Conservation (phyloP, 2,329 filamentous ascomycete species). For the Mycocentrospora acerina region DNA sequence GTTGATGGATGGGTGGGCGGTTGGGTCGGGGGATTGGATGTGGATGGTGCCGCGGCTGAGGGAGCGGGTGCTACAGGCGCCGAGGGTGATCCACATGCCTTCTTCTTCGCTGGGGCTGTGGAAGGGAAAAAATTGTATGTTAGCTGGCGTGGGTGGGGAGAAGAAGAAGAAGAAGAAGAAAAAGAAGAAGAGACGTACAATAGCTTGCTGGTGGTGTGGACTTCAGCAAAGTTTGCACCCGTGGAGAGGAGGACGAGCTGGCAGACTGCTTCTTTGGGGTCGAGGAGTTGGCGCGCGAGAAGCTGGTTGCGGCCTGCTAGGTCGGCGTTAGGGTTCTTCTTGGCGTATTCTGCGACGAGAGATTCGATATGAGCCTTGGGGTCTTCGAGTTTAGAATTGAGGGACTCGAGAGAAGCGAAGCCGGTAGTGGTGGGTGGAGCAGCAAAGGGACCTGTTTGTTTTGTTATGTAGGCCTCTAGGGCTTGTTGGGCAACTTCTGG, state of each 20-base stretch:
- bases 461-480: slow-evolving; percentile 26
- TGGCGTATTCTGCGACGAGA: slow-evolving; percentile 15
- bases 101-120: slow-evolving; percentile 7
- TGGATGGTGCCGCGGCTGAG: slow-evolving; percentile 48
- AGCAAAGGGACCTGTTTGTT: slow-evolving; percentile 32
- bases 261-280: slow-evolving; percentile 25
- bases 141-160: no score
- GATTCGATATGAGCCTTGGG: slow-evolving; percentile 22
- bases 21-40: slow-evolving; percentile 41
- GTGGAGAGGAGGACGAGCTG: slow-evolving; percentile 22
- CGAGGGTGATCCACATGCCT: slow-evolving; percentile 24
- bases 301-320: slow-evolving; percentile 24
- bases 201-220: slow-evolving; percentile 7
- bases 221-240: slow-evolving; percentile 14
- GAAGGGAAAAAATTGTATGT: no score
- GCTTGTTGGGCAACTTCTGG: slow-evolving; percentile 29
- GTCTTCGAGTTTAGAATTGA: slow-evolving; percentile 22
- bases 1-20: slow-evolving; percentile 44
- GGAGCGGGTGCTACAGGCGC: slow-evolving; percentile 25
- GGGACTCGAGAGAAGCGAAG: slow-evolving; percentile 23
- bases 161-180: no score
- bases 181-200: slow-evolving; percentile 8
- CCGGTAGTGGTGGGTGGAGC: slow-evolving; percentile 25
- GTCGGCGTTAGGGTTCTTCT: slow-evolving; percentile 22
- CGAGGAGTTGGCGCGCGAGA: slow-evolving; percentile 23